Evolutionary conservation across 2,329 filamentous ascomycete species (phyloP).

Genomic region (Ascomycota sp.): DNA sequence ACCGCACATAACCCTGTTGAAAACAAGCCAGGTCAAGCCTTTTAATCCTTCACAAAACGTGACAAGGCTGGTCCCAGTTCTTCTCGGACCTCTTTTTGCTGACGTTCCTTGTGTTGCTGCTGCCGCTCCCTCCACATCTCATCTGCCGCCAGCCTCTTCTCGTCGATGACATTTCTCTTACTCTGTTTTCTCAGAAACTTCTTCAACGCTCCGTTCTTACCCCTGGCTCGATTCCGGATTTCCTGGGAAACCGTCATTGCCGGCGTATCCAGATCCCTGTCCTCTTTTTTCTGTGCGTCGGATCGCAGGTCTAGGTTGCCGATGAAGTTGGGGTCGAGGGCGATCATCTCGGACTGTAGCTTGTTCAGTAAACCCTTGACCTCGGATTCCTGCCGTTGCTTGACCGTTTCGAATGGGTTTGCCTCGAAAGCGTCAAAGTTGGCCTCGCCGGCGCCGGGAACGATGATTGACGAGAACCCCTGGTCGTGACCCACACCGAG

Average conservation of each 20-base stretch:
- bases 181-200: slow-evolving; percentile 85
- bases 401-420: slow-evolving; percentile 86
- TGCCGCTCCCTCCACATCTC: slow-evolving; percentile 52
- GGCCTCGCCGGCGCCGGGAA: slow-evolving; percentile 88
- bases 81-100: slow-evolving; percentile 40
- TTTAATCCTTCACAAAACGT: slow-evolving; percentile 58
- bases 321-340: slow-evolving; percentile 77
- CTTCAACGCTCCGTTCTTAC: slow-evolving; percentile 74
- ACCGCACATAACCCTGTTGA: slow-evolving; percentile 1
- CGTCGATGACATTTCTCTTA: slow-evolving; percentile 85
- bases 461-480: slow-evolving; percentile 76
- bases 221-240: slow-evolving; percentile 58
- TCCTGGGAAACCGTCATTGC: slow-evolving; percentile 35
- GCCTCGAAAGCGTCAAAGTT: slow-evolving; percentile 88
- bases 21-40: background rate
- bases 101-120: slow-evolving; percentile 43
- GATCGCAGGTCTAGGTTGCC: slow-evolving; percentile 70
- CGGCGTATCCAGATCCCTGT: slow-evolving; percentile 61
- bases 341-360: slow-evolving; percentile 91
- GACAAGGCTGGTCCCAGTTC: slow-evolving; percentile 72
- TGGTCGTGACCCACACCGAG: slow-evolving; percentile 67
- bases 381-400: slow-evolving; percentile 83
- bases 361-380: slow-evolving; percentile 85
- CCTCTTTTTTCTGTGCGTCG: slow-evolving; percentile 54
- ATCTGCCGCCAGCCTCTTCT: slow-evolving; percentile 73